Evolutionary conservation across 139 green algal genomes (phyloP).

Genomic region (Desmodesmus armatus): DNA sequence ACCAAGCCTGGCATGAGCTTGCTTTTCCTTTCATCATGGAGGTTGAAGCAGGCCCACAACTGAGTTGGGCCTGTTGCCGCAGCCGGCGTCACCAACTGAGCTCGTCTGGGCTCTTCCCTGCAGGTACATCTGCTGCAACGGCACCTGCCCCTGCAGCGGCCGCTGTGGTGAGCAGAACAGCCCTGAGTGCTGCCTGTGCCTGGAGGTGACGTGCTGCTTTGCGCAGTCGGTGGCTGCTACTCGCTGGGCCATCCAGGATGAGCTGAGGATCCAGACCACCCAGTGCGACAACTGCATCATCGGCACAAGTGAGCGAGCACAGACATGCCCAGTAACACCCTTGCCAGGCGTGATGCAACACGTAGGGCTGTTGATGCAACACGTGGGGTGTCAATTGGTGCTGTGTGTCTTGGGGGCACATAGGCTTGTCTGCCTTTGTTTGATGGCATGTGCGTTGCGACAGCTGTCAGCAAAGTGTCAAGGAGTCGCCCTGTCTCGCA

Average conservation of each 20-base stretch:
- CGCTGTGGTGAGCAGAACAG: conserved; percentile 68
- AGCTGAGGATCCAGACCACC: conserved; percentile 69
- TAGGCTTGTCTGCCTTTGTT: not conserved
- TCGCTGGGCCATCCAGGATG: conserved; percentile 88
- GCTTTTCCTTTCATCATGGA: no score
- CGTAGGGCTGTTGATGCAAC: no score
- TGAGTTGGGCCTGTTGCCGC: no score
- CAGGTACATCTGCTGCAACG: conserved; percentile 85
- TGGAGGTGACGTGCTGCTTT: conserved; percentile 77
- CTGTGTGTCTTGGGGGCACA: not conserved
- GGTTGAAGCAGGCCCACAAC: no score
- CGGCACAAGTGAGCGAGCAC: conserved; percentile 59
- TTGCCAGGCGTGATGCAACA: no score
- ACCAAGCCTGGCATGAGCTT: no score
- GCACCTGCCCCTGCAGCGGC: conserved; percentile 80
- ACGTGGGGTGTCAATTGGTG: no score
- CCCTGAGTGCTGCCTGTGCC: conserved; percentile 80
- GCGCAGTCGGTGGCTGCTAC: conserved; percentile 64
- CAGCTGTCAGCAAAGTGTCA: not conserved
- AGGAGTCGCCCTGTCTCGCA: not conserved
- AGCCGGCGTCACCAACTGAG: no score
- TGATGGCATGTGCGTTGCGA: not conserved
- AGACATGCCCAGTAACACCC: no score
- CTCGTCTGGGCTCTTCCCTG: not conserved
- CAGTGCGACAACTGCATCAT: conserved; percentile 91